Percentiles rank a stretch among this genome's conserved stretches.
Conservation (phyloP, 208 protist species). For the Herpetomonas tarakana region DNA sequence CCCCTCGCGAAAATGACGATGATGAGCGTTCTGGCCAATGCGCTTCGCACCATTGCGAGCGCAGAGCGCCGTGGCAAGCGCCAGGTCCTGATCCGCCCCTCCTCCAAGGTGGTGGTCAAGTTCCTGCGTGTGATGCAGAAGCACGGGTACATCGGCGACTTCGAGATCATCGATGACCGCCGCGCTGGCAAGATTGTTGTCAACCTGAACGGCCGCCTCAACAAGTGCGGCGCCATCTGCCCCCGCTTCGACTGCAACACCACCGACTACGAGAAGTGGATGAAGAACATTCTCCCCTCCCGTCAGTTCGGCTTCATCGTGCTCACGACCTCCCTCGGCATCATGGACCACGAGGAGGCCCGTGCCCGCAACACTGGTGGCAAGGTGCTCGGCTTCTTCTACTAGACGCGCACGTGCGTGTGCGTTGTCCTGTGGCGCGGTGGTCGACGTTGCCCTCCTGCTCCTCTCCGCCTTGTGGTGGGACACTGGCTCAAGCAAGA, state of each 20-base stretch:
- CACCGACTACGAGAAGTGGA: conserved; percentile 98
- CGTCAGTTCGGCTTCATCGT: conserved; percentile 99
- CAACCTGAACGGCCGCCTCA: conserved; percentile 99
- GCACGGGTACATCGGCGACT: conserved; percentile 99
- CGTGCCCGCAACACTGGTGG: conserved; percentile 98
- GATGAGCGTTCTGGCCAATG: conserved; percentile 99
- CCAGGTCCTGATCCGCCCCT: conserved; percentile 99
- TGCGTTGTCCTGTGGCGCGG: not conserved
- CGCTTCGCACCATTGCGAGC: conserved; percentile 98
- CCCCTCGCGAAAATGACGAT: conserved; percentile 99
- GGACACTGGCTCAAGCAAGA: too few relatives aligned
- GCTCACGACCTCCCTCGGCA: conserved; percentile 99
- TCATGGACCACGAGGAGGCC: conserved; percentile 99
- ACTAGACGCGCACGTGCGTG: conserved; percentile 79
- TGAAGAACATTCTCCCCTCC: conserved; percentile 98
- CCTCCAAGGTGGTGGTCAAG: conserved; percentile 99
- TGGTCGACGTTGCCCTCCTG: not conserved
- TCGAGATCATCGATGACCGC: conserved; percentile 99
- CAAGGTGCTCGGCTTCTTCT: conserved; percentile 99
- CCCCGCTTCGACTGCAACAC: conserved; percentile 98
- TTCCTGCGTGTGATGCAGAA: conserved; percentile 99
- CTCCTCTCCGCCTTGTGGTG: too few relatives aligned
- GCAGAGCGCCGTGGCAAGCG: conserved; percentile 99
- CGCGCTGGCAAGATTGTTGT: conserved; percentile 99
- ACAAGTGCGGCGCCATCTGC: conserved; percentile 99